Percentiles rank a stretch among this genome's conserved stretches.
Evolutionary conservation across 805 yeast species (phyloP).

Genomic region (Candida wancherniae): DNA sequence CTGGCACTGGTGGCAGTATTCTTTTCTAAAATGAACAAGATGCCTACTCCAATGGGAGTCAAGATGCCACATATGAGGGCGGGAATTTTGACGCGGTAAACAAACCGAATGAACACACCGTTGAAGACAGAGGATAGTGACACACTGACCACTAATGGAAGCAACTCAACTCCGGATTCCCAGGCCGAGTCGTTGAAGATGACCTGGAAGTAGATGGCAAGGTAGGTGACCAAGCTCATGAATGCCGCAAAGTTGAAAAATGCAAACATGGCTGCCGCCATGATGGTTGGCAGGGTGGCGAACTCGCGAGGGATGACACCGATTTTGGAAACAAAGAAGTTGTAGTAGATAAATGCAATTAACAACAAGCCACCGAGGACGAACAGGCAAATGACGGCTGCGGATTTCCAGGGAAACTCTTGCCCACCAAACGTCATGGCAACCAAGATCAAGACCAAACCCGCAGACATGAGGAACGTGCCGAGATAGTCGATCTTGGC

Average conservation of each 20-base stretch:
- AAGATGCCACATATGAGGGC: slow-evolving; percentile 26
- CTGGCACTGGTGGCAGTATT: slow-evolving; percentile 19
- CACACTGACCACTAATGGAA: slow-evolving; percentile 33
- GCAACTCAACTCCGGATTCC: slow-evolving; percentile 34
- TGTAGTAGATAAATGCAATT: slow-evolving; percentile 34
- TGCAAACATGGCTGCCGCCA: slow-evolving; percentile 34
- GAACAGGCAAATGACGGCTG: slow-evolving; percentile 47
- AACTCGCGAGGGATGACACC: slow-evolving; percentile 46
- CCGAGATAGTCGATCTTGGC: slow-evolving; percentile 47
- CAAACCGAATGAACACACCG: slow-evolving; percentile 27
- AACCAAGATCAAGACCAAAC: slow-evolving; percentile 41
- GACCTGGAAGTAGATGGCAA: slow-evolving; percentile 38
- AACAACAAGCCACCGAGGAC: slow-evolving; percentile 41
- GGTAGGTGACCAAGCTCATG: slow-evolving; percentile 30
- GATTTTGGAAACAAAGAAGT: slow-evolving; percentile 36
- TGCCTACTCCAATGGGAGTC: slow-evolving; percentile 33
- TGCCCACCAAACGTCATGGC: slow-evolving; percentile 55
- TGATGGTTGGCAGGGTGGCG: slow-evolving; percentile 30
- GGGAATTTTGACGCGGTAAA: slow-evolving; percentile 29
- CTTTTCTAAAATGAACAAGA: slow-evolving; percentile 25
- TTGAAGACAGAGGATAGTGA: slow-evolving; percentile 27
- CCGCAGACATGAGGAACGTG: slow-evolving; percentile 37
- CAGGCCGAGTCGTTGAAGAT: slow-evolving; percentile 31
- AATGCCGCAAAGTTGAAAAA: slow-evolving; percentile 36
- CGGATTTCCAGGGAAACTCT: slow-evolving; percentile 49